Percentiles rank a stretch among this genome's conserved stretches.
These are phyloP conservation scores for Elsinoe batatas DNA, from an alignment of 2,329 filamentous ascomycete genomes.

Conservation along the genomic window DNA sequence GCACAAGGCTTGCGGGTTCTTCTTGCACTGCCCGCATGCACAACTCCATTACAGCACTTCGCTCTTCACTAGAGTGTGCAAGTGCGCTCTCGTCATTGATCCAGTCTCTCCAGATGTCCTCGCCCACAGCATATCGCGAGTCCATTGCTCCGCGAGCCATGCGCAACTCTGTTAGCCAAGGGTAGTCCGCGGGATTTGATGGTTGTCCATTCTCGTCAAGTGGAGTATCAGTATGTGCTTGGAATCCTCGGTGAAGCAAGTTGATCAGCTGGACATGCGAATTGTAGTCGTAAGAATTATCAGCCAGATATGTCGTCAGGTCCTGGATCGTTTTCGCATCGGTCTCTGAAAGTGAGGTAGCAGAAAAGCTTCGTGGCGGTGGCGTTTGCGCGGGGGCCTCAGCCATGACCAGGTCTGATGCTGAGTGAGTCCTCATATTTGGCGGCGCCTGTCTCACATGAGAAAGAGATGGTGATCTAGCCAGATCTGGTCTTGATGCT, in stretches of 20 bases:
- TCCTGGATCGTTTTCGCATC: conserved; percentile 37
- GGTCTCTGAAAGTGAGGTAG: conserved; percentile 33
- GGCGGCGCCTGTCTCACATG: conserved; percentile 13
- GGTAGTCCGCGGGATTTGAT: conserved; percentile 32
- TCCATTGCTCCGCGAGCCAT: conserved; percentile 50
- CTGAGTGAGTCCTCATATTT: conserved; percentile 21
- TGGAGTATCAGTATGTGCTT: conserved; percentile 28
- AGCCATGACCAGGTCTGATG: conserved; percentile 38
- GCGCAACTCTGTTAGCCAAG: conserved; percentile 36
- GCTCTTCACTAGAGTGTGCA: conserved; percentile 53
- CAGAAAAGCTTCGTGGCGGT: conserved; percentile 34
- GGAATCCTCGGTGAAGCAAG: conserved; percentile 39
- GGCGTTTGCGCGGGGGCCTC: conserved; percentile 35
- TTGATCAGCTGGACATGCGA: conserved; percentile 40
- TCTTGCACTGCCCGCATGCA: conserved; percentile 60
- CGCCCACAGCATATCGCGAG: conserved; percentile 58
- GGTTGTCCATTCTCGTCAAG: conserved; percentile 16
- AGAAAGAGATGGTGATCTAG: conserved; percentile 29
- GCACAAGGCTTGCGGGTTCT: conserved; percentile 61
- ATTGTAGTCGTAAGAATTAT: conserved; percentile 42
- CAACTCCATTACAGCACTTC: conserved; percentile 60
- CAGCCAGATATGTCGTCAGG: conserved; percentile 33
- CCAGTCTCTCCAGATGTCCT: conserved; percentile 68
- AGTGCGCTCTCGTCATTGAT: conserved; percentile 60
- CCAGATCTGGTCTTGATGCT: conserved; percentile 34